Conservation (phyloP, 2,329 filamentous ascomycete species). For the Tetracladium maxilliforme region DNA sequence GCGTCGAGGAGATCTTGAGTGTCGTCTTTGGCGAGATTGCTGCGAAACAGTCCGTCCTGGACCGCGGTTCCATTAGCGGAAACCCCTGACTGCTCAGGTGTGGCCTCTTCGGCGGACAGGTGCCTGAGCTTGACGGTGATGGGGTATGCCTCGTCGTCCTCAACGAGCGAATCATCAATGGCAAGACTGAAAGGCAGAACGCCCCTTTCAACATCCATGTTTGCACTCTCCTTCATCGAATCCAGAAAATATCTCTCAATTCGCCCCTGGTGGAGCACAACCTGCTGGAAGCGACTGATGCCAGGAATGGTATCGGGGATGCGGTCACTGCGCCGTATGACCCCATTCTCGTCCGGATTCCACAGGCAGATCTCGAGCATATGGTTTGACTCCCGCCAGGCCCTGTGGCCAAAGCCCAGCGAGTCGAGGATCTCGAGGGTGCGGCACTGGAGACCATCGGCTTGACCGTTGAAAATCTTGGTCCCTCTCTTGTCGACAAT, state of each 20-base stretch:
- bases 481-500: slow-evolving; percentile 28
- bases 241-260: slow-evolving; percentile 55
- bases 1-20: slow-evolving; percentile 31
- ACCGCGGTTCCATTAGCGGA: slow-evolving; percentile 9
- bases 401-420: slow-evolving; percentile 50
- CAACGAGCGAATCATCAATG: slow-evolving; percentile 33
- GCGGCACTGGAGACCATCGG: slow-evolving; percentile 45
- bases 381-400: slow-evolving; percentile 52
- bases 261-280: slow-evolving; percentile 56
- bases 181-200: slow-evolving; percentile 39
- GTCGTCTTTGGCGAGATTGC: slow-evolving; percentile 40
- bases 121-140: slow-evolving; percentile 43
- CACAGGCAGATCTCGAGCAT: slow-evolving; percentile 49
- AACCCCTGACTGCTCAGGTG: slow-evolving; percentile 25
- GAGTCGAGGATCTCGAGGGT: slow-evolving; percentile 62
- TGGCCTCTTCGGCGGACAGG: slow-evolving; percentile 41
- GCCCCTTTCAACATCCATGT: slow-evolving; percentile 41
- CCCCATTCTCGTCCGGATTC: slow-evolving; percentile 46
- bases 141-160: slow-evolving; percentile 39
- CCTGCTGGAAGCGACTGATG: slow-evolving; percentile 47
- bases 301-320: slow-evolving; percentile 48
- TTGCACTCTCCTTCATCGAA: slow-evolving; percentile 36
- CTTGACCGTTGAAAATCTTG: slow-evolving; percentile 19
- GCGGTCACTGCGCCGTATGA: slow-evolving; percentile 40
- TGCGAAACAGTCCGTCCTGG: slow-evolving; percentile 41